These are phyloP conservation scores for Pseudogymnoascus sp. DNA, from an alignment of 2,329 filamentous ascomycete species.

Conservation along the genomic window DNA sequence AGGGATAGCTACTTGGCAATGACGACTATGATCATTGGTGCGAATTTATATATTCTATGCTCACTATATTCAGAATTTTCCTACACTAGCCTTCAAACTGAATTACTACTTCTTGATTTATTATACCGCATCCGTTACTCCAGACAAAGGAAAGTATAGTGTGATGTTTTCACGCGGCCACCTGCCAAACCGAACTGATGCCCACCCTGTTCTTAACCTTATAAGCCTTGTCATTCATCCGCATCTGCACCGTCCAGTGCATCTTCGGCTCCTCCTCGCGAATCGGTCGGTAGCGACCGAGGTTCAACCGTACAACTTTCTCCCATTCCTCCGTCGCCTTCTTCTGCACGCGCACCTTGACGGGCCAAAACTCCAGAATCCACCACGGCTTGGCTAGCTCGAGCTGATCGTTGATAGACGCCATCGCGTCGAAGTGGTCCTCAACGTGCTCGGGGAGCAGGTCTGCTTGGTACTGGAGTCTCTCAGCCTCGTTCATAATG, in stretches of 20 bases:
- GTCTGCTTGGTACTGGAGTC: conserved; percentile 14
- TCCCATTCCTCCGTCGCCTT: conserved; percentile 29
- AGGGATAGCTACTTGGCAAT: background rate
- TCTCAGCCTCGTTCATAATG: conserved; percentile 5
- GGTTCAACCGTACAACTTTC: conserved; percentile 32
- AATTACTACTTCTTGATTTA: background rate
- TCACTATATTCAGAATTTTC: background rate
- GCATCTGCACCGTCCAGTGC: conserved; percentile 37
- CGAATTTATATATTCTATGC: background rate
- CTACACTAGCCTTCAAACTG: background rate
- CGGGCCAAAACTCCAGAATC: conserved; percentile 36
- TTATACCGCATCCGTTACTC: background rate
- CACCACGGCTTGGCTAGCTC: conserved; percentile 33
- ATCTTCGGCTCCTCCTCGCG: conserved; percentile 32
- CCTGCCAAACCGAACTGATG: conserved; percentile 29
- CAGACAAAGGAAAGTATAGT: background rate
- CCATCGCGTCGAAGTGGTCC: conserved; percentile 36
- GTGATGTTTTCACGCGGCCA: conserved; percentile 10
- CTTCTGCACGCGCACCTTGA: conserved; percentile 32
- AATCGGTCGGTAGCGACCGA: conserved; percentile 31
- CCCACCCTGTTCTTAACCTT: conserved; percentile 26
- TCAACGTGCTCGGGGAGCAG: conserved; percentile 34
- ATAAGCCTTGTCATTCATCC: conserved; percentile 31
- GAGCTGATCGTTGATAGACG: conserved; percentile 35
- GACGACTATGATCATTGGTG: background rate